Conservation (phyloP, 2,329 filamentous ascomycete genomes). For the Cephalotrichum gorgonifer region DNA sequence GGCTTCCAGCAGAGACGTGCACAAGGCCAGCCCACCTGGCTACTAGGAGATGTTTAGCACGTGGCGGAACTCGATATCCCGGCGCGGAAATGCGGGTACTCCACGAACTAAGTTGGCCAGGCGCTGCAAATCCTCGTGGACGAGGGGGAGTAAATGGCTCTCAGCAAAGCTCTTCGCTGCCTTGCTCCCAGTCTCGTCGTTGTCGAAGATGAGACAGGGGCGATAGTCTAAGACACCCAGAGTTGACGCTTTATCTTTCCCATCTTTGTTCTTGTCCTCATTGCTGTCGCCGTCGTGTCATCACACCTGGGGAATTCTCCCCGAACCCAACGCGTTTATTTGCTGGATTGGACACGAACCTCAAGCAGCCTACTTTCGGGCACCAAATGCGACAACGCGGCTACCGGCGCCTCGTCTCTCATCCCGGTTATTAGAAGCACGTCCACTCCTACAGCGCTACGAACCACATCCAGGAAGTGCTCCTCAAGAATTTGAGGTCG, state of each 20-base stretch:
- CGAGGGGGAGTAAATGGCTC: slow-evolving; percentile 28
- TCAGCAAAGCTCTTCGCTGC: slow-evolving; percentile 28
- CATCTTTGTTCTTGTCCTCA: slow-evolving; percentile 7
- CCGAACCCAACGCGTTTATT: slow-evolving; percentile 24
- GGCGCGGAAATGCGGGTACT: slow-evolving; percentile 38
- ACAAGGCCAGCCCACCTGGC: slow-evolving; percentile 37
- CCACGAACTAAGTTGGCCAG: slow-evolving; percentile 38
- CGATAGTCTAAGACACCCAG: slow-evolving; percentile 16
- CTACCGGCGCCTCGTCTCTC: slow-evolving; percentile 49
- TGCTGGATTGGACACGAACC: slow-evolving; percentile 32
- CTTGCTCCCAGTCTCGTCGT: slow-evolving; percentile 31
- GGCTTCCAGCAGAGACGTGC: slow-evolving; percentile 34
- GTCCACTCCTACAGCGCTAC: slow-evolving; percentile 28
- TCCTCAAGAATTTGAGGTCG: slow-evolving; percentile 36
- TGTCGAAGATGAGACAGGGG: slow-evolving; percentile 39
- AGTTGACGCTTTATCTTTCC: slow-evolving; percentile 11
- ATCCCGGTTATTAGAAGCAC: slow-evolving; percentile 53
- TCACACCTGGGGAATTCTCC: too few species aligned
- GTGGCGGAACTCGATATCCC: slow-evolving; percentile 44
- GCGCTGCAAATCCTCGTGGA: slow-evolving; percentile 32
- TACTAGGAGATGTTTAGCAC: slow-evolving; percentile 45
- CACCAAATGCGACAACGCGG: slow-evolving; percentile 42
- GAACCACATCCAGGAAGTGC: slow-evolving; percentile 37
- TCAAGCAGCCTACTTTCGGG: slow-evolving; percentile 42
- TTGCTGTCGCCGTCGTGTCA: slow-evolving; percentile 9